Evolutionary conservation across 2,329 filamentous ascomycete genomes (phyloP), one percentile per base, ranked within the genome.

Genomic region (Cytospora leucostoma): DNA sequence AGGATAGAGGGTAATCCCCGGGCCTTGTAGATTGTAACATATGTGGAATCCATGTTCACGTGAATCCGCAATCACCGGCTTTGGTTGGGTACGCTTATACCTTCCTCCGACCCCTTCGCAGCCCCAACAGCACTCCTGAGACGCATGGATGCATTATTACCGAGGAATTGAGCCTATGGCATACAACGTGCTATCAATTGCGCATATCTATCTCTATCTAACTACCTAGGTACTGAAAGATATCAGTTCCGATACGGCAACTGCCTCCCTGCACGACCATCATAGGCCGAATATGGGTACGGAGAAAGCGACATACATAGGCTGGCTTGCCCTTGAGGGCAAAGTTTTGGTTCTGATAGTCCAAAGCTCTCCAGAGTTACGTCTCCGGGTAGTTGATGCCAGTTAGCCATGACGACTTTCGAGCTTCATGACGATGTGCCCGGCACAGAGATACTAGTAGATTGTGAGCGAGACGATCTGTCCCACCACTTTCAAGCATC

Each of bases 391-490:
- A 40, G 15, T 40, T 40, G 38, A 40, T 15, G 38, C 4, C 38
- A 40, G 4, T 27, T 27, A 27, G 15, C 38, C 13, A 40, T 40
- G 38, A 17, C 38, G 4, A 40, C 38, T 40, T 17, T 40, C 15
- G 3, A 13, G 15, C 7, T 40, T 2, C 12, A 40, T 40, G 38
- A 40, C 38, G 38, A 40, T 40, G 12, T 61, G 7, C 59, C 59
- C 19, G 59, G 59, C 51, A 61, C 59, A n/a, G 59, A 61, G 51
- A 21, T 61, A n/a, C 33, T 61, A 38, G 59, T 61, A 49, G 59
- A 61, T 55, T 51, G 59, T 61, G 49, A 40, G 38, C 12, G 13
- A 38, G 38, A 17, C 38, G 38, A 40, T 40, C 12, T 17, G 7
- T 17, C 15, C 5, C 37, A 38, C 5, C 5, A 38, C 5, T 38